Base-by-base conservation (phyloP, 2,329 filamentous ascomycete species). In the Colletotrichum sp. region DNA sequence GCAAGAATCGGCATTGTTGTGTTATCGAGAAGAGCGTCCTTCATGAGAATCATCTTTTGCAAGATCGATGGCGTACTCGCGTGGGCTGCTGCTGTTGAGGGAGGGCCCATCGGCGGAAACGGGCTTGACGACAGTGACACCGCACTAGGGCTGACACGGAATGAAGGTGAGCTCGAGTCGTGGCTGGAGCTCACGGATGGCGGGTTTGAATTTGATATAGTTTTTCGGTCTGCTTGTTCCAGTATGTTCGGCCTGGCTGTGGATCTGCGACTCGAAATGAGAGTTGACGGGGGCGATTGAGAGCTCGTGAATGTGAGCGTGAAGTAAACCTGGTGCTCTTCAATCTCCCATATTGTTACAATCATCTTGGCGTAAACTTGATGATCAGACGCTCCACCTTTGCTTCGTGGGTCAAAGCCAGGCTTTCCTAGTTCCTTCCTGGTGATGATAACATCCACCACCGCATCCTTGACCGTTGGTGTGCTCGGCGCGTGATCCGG, bases 1-100 rank as follows among this genome's bases (percentile, higher is more conserved):
- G 93, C 93, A 60, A 96, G 86, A 27, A 95, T 93, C 0, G 94
- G 94, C 81, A 95, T 92, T 76, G 92, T 90, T 30, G 94, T 94
- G 52, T 92, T 94, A 80, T 95, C 94, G 8, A 96, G 85, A 25
- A 96, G 88, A 1, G 94, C 94, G 81, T 96, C 94, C 82, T 96
- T 96, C 86, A 96, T 91, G 67, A 93, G 87, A 9, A 91, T 91
- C 71, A 94, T 91, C 81, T 96, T 96, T 79, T 94, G 92, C 28
- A 95, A 88, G 15, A 94, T 87, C 0, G 93, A 93, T 0, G 93
- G 92, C 4, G 91, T 88, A 71, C 88, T 89, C 0, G 90, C 87
- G n/a, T 88, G 83, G 7, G 89, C 85, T 12, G 88, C 85, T 12
- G 88, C 87, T 60, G 88, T 87, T 2, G 90, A 87, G 0, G 93